Evolutionary conservation across 1,284 basidiomycete species (phyloP).

Genomic region (Apiotrichum brassicae): DNA sequence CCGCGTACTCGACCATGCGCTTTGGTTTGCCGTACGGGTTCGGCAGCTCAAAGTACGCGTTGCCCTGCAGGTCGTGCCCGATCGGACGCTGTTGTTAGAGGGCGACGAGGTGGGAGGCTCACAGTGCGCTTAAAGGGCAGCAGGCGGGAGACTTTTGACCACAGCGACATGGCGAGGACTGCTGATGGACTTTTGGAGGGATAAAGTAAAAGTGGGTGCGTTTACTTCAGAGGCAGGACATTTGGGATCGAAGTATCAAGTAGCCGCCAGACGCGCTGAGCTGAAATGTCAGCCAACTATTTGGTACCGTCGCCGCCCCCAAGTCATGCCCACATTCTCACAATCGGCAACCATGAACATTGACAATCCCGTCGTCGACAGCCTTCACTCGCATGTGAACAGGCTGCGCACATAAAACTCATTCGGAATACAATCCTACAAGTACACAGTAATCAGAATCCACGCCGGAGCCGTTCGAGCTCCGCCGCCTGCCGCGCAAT

Average conservation of each 20-base stretch:
- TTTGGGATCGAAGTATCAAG: too few relatives aligned
- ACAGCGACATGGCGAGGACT: background rate
- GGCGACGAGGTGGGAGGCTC: background rate
- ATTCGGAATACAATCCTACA: too few relatives aligned
- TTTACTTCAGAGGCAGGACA: too few relatives aligned
- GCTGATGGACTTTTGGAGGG: background rate
- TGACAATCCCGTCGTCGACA: too few relatives aligned
- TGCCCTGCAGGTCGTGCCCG: slow-evolving; percentile 23
- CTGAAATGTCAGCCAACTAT: too few relatives aligned
- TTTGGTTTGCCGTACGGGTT: slow-evolving; percentile 24
- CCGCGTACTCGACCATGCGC: slow-evolving; percentile 29
- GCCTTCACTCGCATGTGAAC: too few relatives aligned
- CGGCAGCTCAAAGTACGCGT: slow-evolving; percentile 30
- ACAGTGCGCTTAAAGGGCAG: background rate
- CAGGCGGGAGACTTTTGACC: background rate
- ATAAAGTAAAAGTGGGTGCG: too few relatives aligned
- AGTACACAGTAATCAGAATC: slow-evolving; percentile 19
- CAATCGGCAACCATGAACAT: too few relatives aligned
- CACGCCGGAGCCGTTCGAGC: slow-evolving; percentile 29
- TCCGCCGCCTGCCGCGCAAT: slow-evolving; percentile 30
- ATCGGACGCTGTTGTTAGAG: slow-evolving; percentile 10
- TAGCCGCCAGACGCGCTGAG: too few relatives aligned
- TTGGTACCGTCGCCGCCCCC: too few relatives aligned
- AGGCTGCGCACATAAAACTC: too few relatives aligned
- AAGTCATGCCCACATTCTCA: too few relatives aligned